Base-by-base conservation (phyloP, 208 protist genomes). In the Sergeia podlipaevii region DNA sequence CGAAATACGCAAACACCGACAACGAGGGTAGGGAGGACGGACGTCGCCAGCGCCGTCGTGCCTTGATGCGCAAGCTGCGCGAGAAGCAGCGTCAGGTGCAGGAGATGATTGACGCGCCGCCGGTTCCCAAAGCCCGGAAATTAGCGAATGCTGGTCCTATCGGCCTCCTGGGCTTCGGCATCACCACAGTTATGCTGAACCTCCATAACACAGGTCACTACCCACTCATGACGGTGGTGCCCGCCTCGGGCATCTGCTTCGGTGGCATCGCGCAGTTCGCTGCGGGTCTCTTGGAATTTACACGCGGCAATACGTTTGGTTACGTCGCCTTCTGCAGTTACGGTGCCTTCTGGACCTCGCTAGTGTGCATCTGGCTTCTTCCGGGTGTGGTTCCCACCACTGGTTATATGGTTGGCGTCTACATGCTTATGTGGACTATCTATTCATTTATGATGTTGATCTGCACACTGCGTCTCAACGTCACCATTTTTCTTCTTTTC, bases 161-260 rank as follows among this genome's bases (percentile, higher is more conserved):
- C n/a, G 74, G 70, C 26, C 60, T 85, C 26, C 45, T 76, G 6
- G 76, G 59, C 33, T 89, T 85, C 32, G 76, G 80, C 39, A 69
- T 89, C 52, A 74, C 80, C 4, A 85, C 68, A 7, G 52, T 89
- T n/a, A 50, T 84, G 37, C 50, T 82, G 11, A 78, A 70, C 53
- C 48, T 89, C 29, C 57, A 74, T 60, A 76, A 79, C 53, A 70
- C 74, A 21, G 76, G 70, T 18, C 13, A 52, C 17, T 79, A 69
- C 33, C 26, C 32, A 13, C 59, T 83, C n/a, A 51, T 45, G 28
- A 64, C 70, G 11, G 60, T 58, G 0, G 49, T 79, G 0, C 50
- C 65, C 34, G 65, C 61, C 17, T 69, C 79, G 64, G 66, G 51
- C n/a, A 73, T 85, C 62, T 74, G 48, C 46, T 79, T 72, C 30